Base-by-base conservation (phyloP, 2,329 filamentous ascomycete genomes). In the Neophaeococcomyces aloes region DNA sequence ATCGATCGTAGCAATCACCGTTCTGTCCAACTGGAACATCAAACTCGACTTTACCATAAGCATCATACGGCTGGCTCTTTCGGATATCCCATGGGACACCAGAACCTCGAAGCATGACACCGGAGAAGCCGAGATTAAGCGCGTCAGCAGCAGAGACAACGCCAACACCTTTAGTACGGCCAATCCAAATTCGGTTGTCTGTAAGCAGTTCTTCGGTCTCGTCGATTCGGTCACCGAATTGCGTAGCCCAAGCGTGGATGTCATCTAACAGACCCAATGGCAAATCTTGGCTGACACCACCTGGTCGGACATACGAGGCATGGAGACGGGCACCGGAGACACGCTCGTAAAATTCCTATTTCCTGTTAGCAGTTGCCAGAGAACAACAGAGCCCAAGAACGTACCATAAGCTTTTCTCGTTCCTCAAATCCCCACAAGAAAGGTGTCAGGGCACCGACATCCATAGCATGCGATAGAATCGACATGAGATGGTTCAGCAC, bases 401-500 rank as follows among this genome's bases (percentile, higher is more conserved):
- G 62, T 74, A 95, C 89, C 93, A 98, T 98, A 47, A 98, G 76
- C 76, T 98, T 98, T 72, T 98, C 91, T 75, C 91, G 85, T 72
- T 98, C 91, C 70, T 98, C 91, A 65, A 98, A 98, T 49, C 91
- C 91, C 91, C 91, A 98, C 71, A 98, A 67, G 77, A 98, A 98
- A 56, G 91, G 91, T 46, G 91, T 98, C 64, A 98, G 68, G 54
- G 91, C 91, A 69, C 91, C 91, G 62, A 98, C 91, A 66, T 98
- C 91, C 91, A 95, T 95, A 62, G 88, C 88, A 75, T 96, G 89
- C 45, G 89, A 94, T 52, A 96, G 71, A 46, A 98, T 81, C 29
- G 87, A 94, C 91, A 98, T 98, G 58, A 96, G 77, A 65, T 98
- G 93, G 74, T 98, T 98, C 58, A 96, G 70, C 52, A 98, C 65